Percentiles rank a stretch among this genome's conserved stretches.
Evolutionary conservation across 2,329 filamentous ascomycete species (phyloP).

Genomic region (Alternaria novae-zelandiae): DNA sequence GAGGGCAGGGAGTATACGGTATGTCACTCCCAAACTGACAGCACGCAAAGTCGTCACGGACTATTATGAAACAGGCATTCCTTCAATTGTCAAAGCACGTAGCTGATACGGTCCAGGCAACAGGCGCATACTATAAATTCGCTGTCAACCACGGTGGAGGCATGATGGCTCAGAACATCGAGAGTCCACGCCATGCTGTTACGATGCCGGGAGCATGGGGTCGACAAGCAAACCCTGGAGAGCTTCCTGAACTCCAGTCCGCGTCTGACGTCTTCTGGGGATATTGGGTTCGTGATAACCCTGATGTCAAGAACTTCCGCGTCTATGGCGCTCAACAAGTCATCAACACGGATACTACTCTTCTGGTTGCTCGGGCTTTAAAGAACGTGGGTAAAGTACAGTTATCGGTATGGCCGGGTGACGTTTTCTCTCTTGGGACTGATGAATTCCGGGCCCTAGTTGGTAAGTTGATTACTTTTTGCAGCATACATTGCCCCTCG

Average conservation of each 20-base stretch:
- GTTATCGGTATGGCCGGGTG: slow-evolving; percentile 26
- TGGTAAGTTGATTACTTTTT: slow-evolving; percentile 11
- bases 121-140: slow-evolving; percentile 23
- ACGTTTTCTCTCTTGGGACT: slow-evolving; percentile 13
- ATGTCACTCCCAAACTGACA: too few species aligned
- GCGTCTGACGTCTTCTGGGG: slow-evolving; percentile 32
- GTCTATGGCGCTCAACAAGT: slow-evolving; percentile 22
- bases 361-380: slow-evolving; percentile 19
- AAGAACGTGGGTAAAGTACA: too few species aligned
- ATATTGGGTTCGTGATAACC: slow-evolving; percentile 25
- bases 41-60: neutral
- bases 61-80: neutral
- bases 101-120: slow-evolving; percentile 14
- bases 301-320: slow-evolving; percentile 22
- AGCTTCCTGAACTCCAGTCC: slow-evolving; percentile 25
- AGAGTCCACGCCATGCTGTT: slow-evolving; percentile 14
- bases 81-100: neutral
- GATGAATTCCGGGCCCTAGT: slow-evolving; percentile 28
- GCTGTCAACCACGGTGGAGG: slow-evolving; percentile 21
- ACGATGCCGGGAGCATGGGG: neutral
- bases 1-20: too few species aligned
- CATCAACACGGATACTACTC: slow-evolving; percentile 20
- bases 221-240: slow-evolving; percentile 9
- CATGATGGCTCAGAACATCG: slow-evolving; percentile 14
- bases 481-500: neutral